Percentiles rank a stretch among this genome's conserved stretches.
phyloP scores from a whole-genome alignment of 176 grass and related monocot genomes.

The Melocanna baccifera region DNA sequence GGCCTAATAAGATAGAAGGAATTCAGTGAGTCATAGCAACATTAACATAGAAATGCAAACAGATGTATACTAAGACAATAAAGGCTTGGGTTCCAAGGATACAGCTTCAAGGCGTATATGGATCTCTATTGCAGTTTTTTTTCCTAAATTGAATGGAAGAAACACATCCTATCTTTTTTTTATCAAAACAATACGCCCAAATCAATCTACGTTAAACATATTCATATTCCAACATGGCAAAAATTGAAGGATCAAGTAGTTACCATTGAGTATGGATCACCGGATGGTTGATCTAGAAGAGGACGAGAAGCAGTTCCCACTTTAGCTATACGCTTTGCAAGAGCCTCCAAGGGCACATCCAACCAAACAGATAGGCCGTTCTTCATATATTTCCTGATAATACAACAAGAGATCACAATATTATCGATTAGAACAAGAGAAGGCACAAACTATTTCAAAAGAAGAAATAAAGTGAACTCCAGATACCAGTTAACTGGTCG shows the following conservation, averaged over 20 bases:
- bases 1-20: conserved; percentile 52
- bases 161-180: background rate
- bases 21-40: conserved; percentile 3
- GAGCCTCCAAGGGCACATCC: conserved; percentile 94
- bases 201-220: background rate
- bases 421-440: background rate
- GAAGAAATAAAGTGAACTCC: background rate
- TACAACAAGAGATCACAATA: conserved; percentile 12
- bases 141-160: background rate
- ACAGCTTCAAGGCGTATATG: background rate
- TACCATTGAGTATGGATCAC: conserved; percentile 95
- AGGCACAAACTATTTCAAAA: background rate
- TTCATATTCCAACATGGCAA: background rate
- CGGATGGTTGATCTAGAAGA: conserved; percentile 88
- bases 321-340: conserved; percentile 85
- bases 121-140: conserved; percentile 4
- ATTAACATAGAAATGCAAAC: background rate
- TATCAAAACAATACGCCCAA: background rate
- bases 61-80: background rate
- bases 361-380: conserved; percentile 87
- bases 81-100: background rate
- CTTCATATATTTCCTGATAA: conserved; percentile 90
- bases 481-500: conserved; percentile 92
- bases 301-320: conserved; percentile 95
- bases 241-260: conserved; percentile 3